Conservation (phyloP, 2,329 filamentous ascomycete species). For the Penicillium sp. region DNA sequence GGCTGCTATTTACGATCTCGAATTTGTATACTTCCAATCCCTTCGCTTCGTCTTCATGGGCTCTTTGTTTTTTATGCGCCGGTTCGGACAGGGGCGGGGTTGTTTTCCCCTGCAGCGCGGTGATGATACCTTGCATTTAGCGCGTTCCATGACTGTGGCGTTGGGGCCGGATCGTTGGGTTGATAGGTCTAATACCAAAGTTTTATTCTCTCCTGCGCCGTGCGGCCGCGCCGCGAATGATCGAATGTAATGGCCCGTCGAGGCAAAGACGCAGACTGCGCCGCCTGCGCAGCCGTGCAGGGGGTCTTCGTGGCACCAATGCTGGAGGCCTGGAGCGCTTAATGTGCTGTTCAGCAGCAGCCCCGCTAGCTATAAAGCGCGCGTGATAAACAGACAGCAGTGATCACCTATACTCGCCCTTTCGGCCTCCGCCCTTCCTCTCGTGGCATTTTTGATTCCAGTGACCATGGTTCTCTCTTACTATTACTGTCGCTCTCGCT, state of each 20-base stretch:
- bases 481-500: constrained; percentile 4
- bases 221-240: no score
- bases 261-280: no score
- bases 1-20: neutral
- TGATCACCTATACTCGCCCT: no score
- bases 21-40: neutral
- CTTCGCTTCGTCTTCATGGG: neutral
- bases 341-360: neutral
- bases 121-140: constrained; percentile 26
- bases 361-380: neutral
- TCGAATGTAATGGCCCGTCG: no score
- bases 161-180: constrained; percentile 1
- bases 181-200: no score
- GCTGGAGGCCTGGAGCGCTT: neutral
- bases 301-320: neutral
- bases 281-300: no score
- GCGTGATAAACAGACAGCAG: neutral
- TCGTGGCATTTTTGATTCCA: neutral
- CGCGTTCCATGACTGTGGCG: constrained; percentile 18
- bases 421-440: neutral
- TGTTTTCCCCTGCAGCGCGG: constrained; percentile 6
- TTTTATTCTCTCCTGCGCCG: no score
- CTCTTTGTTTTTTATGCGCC: neutral
- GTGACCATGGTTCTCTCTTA: constrained; percentile 2
- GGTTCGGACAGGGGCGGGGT: neutral